Evolutionary conservation across 495 filamentous ascomycete species (phyloP), one percentile per base, ranked within the genome.

Genomic region (Podospora appendiculata): DNA sequence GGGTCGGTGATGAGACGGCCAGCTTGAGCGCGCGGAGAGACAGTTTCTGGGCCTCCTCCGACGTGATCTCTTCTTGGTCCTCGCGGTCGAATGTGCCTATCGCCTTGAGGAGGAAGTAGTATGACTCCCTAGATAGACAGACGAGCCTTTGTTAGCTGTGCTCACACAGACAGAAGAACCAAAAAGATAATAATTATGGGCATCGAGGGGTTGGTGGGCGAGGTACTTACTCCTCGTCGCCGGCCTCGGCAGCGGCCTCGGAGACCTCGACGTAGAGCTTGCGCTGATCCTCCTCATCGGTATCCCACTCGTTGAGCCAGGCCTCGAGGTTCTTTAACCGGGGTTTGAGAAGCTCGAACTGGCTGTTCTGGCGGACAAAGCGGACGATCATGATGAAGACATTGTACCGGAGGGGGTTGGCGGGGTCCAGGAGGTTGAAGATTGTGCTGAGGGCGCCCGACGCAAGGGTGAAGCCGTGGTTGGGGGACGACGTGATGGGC

Each of bases 371-470:
- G 58, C 87, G 83, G 68, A 96, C 81, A 52, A 95, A 84, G 55
- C 81, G 79, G 32, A 96, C 64, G 56, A 95, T 87, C 58, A 88
- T 81, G 69, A 90, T 74, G 62, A 97, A 84, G 55, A 97, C 88
- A 59, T 95, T 84, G 77, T 86, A 96, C 33, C 92, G 85, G 60
- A 85, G 78, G 9, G 87, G 85, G 65, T 89, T 87, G 54, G 79
- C 72, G 41, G 80, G 64, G 42, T 82, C 76, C 49, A 97, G 82
- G 47, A 94, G 88, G 75, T 99, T 99, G 86, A 96, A 99, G 69
- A 99, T 80, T 52, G 90, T 95, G 63, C 88, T 90, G 55, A 99
- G 82, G 51, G 90, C 86, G 54, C 85, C 86, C 58, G 96, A 85
- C 48, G 89, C 84, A 51, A 99, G 79, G 40, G 87, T 84, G 50